A percentile compares a stretch with the other conserved stretches of the same genome.
Evolutionary conservation across 495 filamentous ascomycete genomes (phyloP).

Genomic region (Aspergillus leporis): DNA sequence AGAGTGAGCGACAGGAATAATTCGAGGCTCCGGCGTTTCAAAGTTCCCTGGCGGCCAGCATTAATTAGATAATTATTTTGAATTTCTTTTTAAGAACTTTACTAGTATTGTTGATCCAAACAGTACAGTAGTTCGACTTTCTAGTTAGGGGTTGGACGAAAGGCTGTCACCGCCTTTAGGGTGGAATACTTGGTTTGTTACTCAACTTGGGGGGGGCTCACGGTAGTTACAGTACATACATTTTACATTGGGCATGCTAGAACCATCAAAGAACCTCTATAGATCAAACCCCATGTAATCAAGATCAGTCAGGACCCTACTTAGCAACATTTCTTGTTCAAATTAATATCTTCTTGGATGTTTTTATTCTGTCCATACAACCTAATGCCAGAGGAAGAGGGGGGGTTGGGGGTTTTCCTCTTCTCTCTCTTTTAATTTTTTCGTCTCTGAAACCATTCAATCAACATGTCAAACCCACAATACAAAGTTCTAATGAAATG

Average conservation of each 20-base stretch:
- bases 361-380: too few species aligned
- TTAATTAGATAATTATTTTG: slow-evolving; percentile 27
- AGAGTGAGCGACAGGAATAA: slow-evolving; percentile 21
- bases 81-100: slow-evolving; percentile 10
- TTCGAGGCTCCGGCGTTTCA: slow-evolving; percentile 29
- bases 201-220: neutral
- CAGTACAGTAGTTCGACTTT: neutral
- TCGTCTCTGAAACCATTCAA: neutral
- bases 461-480: neutral
- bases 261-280: neutral
- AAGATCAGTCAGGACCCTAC: neutral
- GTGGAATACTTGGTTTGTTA: slow-evolving; percentile 4
- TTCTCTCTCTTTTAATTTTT: too few species aligned
- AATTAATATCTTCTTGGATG: too few species aligned
- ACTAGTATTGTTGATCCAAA: slow-evolving; percentile 1
- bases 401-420: too few species aligned
- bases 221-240: too few species aligned
- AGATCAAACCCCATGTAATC: too few species aligned
- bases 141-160: slow-evolving; percentile 3
- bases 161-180: neutral
- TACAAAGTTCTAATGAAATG: neutral
- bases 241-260: neutral
- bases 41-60: slow-evolving; percentile 24
- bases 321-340: too few species aligned
- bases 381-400: too few species aligned